Percentiles rank a stretch among this genome's conserved stretches.
Conservation (phyloP, 148 eudicot species). For the Rhododendron ovatum region DNA sequence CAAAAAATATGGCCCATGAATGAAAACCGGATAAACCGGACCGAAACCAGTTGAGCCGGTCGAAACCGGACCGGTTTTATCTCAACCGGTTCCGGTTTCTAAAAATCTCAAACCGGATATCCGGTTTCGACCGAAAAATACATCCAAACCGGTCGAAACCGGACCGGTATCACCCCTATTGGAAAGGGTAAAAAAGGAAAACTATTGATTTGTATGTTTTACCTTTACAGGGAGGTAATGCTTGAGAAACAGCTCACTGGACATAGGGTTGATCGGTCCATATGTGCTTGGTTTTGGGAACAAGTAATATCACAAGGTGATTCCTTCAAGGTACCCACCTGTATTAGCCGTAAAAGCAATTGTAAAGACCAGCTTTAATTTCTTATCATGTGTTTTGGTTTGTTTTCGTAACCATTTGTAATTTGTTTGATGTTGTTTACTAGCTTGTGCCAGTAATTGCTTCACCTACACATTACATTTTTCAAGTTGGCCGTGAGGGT, state of each 20-base stretch:
- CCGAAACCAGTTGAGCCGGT: too few relatives aligned
- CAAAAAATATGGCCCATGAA: too few relatives aligned
- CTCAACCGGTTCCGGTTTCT: too few relatives aligned
- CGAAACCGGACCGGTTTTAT: too few relatives aligned
- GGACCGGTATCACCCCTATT: too few relatives aligned
- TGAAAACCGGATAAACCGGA: too few relatives aligned
- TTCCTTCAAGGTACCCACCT: constrained; percentile 57
- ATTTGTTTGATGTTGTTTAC: constrained; percentile 14
- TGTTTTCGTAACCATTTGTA: not conserved
- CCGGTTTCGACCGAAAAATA: too few relatives aligned
- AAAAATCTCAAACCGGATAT: too few relatives aligned
- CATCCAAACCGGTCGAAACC: too few relatives aligned
- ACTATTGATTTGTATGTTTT: not conserved
- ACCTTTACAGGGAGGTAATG: constrained; percentile 68
- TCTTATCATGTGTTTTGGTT: not conserved
- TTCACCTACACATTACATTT: constrained; percentile 94
- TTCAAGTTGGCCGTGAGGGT: constrained; percentile 85
- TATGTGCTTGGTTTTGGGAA: constrained; percentile 93
- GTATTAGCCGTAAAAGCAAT: not conserved
- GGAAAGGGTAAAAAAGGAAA: not conserved
- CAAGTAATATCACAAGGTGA: constrained; percentile 65
- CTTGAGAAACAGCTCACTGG: constrained; percentile 81
- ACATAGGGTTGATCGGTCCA: constrained; percentile 78
- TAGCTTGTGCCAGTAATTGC: constrained; percentile 80
- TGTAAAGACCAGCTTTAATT: not conserved